These are phyloP conservation scores for Malassezia caprae DNA, from an alignment of 1,284 basidiomycete species.

Conservation along the genomic window DNA sequence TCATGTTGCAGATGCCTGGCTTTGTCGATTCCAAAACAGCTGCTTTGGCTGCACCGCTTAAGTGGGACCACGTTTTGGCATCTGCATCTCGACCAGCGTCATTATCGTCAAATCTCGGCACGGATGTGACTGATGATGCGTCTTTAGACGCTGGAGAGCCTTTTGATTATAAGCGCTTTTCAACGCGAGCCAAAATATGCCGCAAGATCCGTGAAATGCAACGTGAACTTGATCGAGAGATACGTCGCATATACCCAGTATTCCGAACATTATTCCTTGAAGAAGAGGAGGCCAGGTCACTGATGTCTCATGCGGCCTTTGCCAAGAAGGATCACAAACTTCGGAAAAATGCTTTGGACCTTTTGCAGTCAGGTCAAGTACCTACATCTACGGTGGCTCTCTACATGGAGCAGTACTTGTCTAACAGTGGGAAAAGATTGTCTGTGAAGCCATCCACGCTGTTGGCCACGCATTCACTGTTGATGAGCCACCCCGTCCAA, in stretches of 20 bases:
- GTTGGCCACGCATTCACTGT: constrained; percentile 63
- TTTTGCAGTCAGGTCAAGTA: constrained; percentile 8
- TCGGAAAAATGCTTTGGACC: not conserved
- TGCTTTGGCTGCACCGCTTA: constrained; percentile 8
- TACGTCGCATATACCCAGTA: constrained; percentile 10
- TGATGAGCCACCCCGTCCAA: constrained; percentile 59
- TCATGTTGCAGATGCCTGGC: constrained; percentile 16
- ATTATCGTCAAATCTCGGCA: not conserved
- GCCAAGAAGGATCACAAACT: not conserved
- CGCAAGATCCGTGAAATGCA: constrained; percentile 16
- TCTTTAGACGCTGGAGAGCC: constrained; percentile 1
- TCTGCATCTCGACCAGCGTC: constrained; percentile 2
- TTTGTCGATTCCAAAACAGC: constrained; percentile 10
- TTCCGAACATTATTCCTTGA: constrained; percentile 16
- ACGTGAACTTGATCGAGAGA: constrained; percentile 8
- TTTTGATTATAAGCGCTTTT: constrained; percentile 6
- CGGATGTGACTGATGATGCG: not conserved
- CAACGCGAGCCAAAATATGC: constrained; percentile 7
- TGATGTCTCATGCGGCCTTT: not conserved
- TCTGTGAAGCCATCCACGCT: constrained; percentile 33
- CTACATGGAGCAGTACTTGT: constrained; percentile 1
- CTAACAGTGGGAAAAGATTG: not conserved
- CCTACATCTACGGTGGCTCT: constrained; percentile 1
- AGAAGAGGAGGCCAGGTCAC: not conserved
- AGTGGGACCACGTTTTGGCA: constrained; percentile 13